Base-by-base conservation (phyloP, 352 stramenopile genomes). In the Pythium insidiosum region DNA sequence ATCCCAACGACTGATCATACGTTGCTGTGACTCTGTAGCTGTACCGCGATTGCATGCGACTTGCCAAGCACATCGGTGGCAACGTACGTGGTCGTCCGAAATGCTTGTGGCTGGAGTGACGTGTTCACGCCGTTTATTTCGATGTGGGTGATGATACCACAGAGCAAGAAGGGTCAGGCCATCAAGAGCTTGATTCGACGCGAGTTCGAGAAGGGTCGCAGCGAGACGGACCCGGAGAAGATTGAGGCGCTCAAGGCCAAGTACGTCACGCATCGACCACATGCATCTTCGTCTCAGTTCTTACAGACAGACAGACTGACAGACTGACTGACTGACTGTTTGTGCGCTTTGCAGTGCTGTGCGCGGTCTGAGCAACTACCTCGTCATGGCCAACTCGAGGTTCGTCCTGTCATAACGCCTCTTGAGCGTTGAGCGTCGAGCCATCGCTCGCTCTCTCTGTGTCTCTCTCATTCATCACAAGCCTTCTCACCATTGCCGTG, bases 21-120 rank as follows among this genome's bases (percentile, higher is more conserved):
- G 25, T 15, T 25, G 3, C 40, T 43, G 6, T 34, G 23, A 4
- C 5, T 47, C 16, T 37, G 19, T 48, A 93, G 80, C 61, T 93
- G 15, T 93, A 90, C 58, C 75, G 80, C 39, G 80, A 93, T 53
- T 89, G 73, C 59, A 45, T 93, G 61, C 80, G 80, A 43, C 64
- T 93, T 24, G 77, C 80, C 30, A 90, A 93, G 62, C 80, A 93
- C 63, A 93, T 93, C 31, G 80, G 80, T 22, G 80, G 80, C 61
- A 86, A 66, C 42, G 80, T 93, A 61, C 42, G 69, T 4, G n/a
- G 38, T 28, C 18, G 13, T 2, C 26, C 16, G 50, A n/a, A n/a
- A n/a, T n/a, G n/a, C n/a, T n/a, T n/a, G n/a, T n/a, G n/a, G n/a
- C n/a, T n/a, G n/a, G n/a, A n/a, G n/a, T n/a, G n/a, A n/a, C n/a